Evolutionary conservation across 2,329 filamentous ascomycete species (phyloP).

Genomic region (Fonsecaea pedrosoi): DNA sequence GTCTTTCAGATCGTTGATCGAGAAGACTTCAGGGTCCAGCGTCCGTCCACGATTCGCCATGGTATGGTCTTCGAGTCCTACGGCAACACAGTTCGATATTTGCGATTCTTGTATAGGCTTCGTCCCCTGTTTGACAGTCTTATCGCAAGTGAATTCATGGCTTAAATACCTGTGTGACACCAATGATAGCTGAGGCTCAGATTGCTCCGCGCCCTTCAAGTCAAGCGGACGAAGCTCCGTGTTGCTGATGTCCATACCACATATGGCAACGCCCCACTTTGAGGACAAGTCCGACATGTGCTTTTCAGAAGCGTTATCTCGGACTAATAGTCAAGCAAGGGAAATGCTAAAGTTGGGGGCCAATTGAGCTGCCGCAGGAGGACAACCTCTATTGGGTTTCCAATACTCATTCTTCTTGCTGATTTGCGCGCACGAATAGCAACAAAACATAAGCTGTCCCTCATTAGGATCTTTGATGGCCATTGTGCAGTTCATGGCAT

Average conservation of each 20-base stretch:
- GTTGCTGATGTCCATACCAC: neutral
- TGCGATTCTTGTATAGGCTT: neutral
- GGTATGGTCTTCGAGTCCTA: neutral
- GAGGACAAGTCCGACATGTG: conserved; percentile 4
- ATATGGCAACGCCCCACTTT: neutral
- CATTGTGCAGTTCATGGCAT: neutral
- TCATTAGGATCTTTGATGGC: neutral
- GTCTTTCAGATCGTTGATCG: conserved; percentile 39
- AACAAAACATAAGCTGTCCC: neutral
- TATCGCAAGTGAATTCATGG: neutral
- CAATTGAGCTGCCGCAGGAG: neutral
- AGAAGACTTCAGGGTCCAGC: conserved; percentile 41
- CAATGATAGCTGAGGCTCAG: neutral
- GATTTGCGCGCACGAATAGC: neutral
- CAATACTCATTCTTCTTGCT: neutral
- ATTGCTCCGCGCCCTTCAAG: neutral
- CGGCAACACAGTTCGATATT: neutral
- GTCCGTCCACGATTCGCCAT: conserved; percentile 46
- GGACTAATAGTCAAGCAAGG: neutral
- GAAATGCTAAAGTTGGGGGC: neutral
- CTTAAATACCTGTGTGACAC: neutral
- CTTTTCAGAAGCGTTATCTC: neutral
- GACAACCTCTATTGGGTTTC: neutral
- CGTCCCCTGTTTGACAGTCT: neutral
- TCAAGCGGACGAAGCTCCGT: conserved; percentile 2